A percentile compares a stretch with the other conserved stretches of the same genome.
phyloP scores from a whole-genome alignment of 2,329 filamentous ascomycete species.

The Trichophyton verrucosum region DNA sequence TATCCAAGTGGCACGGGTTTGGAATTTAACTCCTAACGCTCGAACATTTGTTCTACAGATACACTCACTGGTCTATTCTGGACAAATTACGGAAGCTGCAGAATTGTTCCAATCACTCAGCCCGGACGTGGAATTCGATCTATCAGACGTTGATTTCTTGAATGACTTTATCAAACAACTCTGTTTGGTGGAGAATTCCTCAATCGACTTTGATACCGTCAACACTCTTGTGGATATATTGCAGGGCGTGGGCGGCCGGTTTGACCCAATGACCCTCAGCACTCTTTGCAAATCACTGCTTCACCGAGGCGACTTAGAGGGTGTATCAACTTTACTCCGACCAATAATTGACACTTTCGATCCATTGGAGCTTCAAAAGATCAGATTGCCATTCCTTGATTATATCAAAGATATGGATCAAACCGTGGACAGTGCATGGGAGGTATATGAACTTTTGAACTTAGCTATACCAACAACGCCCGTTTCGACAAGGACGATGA shows the following conservation, averaged over 20 bases:
- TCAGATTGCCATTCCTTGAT: conserved; percentile 53
- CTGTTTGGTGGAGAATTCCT: conserved; percentile 54
- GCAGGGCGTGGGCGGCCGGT: conserved; percentile 53
- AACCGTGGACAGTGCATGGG: conserved; percentile 49
- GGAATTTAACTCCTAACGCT: conserved; percentile 54
- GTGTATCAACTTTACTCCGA: conserved; percentile 71
- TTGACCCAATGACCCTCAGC: conserved; percentile 64
- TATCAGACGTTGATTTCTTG: conserved; percentile 51
- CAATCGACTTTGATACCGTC: conserved; percentile 59
- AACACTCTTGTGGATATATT: conserved; percentile 61
- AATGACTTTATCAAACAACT: conserved; percentile 48
- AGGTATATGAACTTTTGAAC: conserved; percentile 47
- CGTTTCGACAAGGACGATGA: conserved; percentile 50
- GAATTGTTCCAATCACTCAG: conserved; percentile 44
- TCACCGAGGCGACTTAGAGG: conserved; percentile 60
- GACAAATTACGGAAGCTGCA: conserved; percentile 52
- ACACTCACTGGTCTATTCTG: conserved; percentile 58
- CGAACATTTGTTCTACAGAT: conserved; percentile 63
- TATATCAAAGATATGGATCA: conserved; percentile 53
- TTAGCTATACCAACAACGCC: conserved; percentile 51
- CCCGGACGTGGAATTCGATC: conserved; percentile 41
- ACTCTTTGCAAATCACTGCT: conserved; percentile 63
- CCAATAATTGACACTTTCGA: conserved; percentile 40
- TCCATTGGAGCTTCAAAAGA: conserved; percentile 49
- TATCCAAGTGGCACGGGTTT: conserved; percentile 52